Evolutionary conservation across 1,139 yeast species (phyloP).

Genomic region (Saccharomyces hybrid): DNA sequence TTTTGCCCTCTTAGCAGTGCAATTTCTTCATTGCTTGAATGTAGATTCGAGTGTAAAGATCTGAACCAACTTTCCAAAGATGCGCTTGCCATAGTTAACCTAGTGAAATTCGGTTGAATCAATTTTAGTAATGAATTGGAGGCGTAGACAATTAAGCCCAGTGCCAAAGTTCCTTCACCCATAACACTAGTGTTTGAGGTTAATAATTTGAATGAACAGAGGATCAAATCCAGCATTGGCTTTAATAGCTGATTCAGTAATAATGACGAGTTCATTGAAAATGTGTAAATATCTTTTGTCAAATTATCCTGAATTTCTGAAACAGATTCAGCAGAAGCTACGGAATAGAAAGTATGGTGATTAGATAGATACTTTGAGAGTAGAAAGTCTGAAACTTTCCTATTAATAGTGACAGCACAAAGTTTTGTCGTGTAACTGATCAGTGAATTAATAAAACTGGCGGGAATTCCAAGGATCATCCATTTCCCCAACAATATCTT

Average conservation of each 20-base stretch:
- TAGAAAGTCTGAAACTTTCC: conserved; percentile 56
- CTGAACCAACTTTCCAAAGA: conserved; percentile 81
- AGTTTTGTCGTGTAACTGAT: conserved; percentile 65
- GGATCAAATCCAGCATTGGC: conserved; percentile 71
- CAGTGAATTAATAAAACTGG: conserved; percentile 70
- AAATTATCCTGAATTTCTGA: conserved; percentile 28
- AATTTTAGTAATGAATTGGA: conserved; percentile 68
- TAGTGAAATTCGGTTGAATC: conserved; percentile 88
- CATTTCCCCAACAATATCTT: conserved; percentile 56
- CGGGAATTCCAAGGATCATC: conserved; percentile 85
- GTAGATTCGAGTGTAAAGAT: conserved; percentile 73
- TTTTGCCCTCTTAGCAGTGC: conserved; percentile 79
- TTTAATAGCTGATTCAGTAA: conserved; percentile 83
- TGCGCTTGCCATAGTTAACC: conserved; percentile 69
- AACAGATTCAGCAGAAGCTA: conserved; percentile 17
- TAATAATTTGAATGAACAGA: conserved; percentile 71
- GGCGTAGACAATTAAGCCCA: conserved; percentile 75
- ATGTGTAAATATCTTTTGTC: conserved; percentile 56
- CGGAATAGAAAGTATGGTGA: conserved; percentile 29
- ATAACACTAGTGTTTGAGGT: conserved; percentile 57
- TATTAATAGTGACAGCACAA: conserved; percentile 59
- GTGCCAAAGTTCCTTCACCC: conserved; percentile 77
- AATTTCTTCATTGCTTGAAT: conserved; percentile 75
- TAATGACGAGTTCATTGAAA: conserved; percentile 63
- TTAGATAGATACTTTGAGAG: conserved; percentile 40